phyloP scores from a whole-genome alignment of 305 asterid genomes.

The Fraxinus baroniana region DNA sequence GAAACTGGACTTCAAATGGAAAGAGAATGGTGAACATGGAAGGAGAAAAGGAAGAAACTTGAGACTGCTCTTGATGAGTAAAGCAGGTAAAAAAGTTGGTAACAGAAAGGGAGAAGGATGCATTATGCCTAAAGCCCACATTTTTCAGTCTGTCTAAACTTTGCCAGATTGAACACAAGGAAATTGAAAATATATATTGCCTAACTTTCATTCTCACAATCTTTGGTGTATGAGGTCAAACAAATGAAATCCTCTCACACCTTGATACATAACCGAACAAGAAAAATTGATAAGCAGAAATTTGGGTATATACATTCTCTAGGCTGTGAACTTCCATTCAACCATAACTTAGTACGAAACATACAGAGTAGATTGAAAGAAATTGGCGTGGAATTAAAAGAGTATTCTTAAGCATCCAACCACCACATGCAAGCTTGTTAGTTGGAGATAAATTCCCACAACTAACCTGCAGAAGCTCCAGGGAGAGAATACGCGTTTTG shows the following conservation, averaged over 20 bases:
- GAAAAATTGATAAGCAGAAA: not conserved
- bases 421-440: constrained; percentile 19
- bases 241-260: constrained; percentile 9
- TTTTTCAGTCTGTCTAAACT: not conserved
- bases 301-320: constrained; percentile 5
- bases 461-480: constrained; percentile 97
- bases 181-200: not conserved
- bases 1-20: not conserved
- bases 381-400: constrained; percentile 13
- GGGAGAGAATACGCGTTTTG: constrained; percentile 88
- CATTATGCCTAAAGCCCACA: not conserved
- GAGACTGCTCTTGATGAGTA: constrained; percentile 7
- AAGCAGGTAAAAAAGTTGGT: not conserved
- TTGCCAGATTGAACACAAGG: not conserved
- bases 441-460: constrained; percentile 24
- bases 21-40: constrained; percentile 7
- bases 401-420: constrained; percentile 18
- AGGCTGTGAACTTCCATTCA: constrained; percentile 13
- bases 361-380: not conserved
- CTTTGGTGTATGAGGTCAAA: not conserved
- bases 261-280: constrained; percentile 14
- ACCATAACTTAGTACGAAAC: constrained; percentile 1
- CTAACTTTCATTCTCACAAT: constrained; percentile 1
- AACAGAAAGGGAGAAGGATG: not conserved
- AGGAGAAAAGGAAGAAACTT: not conserved